Base-by-base conservation (phyloP, 2,329 filamentous ascomycete genomes). In the Botrytis byssoidea region DNA sequence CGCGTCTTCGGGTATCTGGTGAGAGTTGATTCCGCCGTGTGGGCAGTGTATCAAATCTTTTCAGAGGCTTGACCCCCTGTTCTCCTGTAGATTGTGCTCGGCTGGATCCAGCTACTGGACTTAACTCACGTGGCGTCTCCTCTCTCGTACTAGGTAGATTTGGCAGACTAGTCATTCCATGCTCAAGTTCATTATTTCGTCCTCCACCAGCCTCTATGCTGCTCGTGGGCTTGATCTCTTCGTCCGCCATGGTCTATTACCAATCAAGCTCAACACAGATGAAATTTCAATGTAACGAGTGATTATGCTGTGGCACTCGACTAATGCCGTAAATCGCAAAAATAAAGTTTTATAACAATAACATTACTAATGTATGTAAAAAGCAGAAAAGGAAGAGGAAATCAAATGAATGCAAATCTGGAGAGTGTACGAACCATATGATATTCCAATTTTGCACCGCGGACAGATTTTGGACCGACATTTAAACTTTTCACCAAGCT, bases 1-100 rank as follows among this genome's bases (percentile, higher is more conserved):
- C 71, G 44, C 71, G 64, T 40, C 64, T 60, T 18, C 64, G 71
- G 5, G 71, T 42, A 42, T 69, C 71, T 61, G 64, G 71, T 20
- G 64, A 73, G 35, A 61, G 46, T 46, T 61, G 71, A 55, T 61
- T 48, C 5, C 64, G 64, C 12, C 25, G 42, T 35, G 71, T 46
- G 32, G 71, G 71, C 46, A 69, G 42, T 29, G 71, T 73, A 61
- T 73, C 71, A 35, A 73, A 69, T 51, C 71, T 57, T 60, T 48
- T 69, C 42, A 73, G 25, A 4, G 64, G 71, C 32, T 61, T 73
- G 60, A 20, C 14, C 29, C 44, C 66, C 9, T 51, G 51, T 3
- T 51, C 55, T n/a, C 60, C 65, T 35, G 32, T 59, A 59, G 70
- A 37, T 35, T 66, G 46, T n/a, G 48, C 25, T 46, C 37, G 35